Base-by-base conservation (phyloP, 306 rosid species). In the Calophaca sinica region DNA sequence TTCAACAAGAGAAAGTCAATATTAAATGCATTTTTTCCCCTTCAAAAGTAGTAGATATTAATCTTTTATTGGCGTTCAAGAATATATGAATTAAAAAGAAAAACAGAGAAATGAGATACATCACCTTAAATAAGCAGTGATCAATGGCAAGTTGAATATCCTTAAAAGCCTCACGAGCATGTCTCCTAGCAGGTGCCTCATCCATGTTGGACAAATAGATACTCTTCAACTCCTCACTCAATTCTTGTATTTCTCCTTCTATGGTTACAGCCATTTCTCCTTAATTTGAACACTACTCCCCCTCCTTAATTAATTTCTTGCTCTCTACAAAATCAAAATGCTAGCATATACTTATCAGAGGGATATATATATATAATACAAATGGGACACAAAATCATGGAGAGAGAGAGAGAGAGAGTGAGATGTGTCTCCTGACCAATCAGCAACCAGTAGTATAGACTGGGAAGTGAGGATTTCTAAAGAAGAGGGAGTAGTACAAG, bases 91-190 rank as follows among this genome's bases (percentile, higher is more conserved):
- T 15, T 13, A 2, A 44, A 72, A 58, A 59, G 46, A 59, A 44
- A 61, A 32, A 61, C 7, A 54, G 52, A 42, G 20, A 12, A 26
- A 63, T 6, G 6, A 32, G 6, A 6, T 1, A 38, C 3, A 28
- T 38, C 0, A 82, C 88, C 83, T 13, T 39, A 74, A 85, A 75
- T 28, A 85, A 82, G 75, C 86, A 82, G 71, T 85, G 88, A 82
- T 82, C 84, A 82, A 81, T 80, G 62, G 49, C 10, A 71, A 82
- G 41, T 39, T 85, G 88, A 82, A 66, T n/a, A 48, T 82, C 51
- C 35, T 82, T 85, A 35, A 82, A 65, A 71, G 82, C 86, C 75
- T 85, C 80, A 60, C 88, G 86, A 60, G 77, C 86, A 64, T 31
- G 77, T 1, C 88, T 36, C 46, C 88, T 85, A 31, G 86, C 82